Conservation (phyloP, 2,329 filamentous ascomycete genomes). For the Cordyceps militaris region DNA sequence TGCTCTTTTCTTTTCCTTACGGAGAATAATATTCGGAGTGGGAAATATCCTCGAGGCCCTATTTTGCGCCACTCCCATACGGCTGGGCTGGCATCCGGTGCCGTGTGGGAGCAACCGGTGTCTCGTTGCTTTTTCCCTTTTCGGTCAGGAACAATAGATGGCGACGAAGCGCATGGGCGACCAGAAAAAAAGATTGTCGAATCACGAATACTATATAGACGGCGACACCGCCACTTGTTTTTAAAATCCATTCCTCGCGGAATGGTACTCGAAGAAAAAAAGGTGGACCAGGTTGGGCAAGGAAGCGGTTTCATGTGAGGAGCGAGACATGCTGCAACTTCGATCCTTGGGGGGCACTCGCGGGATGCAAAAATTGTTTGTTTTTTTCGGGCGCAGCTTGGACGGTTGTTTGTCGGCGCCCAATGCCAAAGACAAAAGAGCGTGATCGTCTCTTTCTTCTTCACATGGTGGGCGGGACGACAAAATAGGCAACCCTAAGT, state of each 20-base stretch:
- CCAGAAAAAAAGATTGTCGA: background rate
- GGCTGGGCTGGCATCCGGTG: conserved; percentile 2
- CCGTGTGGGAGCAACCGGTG: background rate
- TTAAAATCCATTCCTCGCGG: conserved; percentile 13
- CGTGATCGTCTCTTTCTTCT: background rate
- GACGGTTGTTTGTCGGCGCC: background rate
- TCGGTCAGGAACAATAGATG: conserved; percentile 1
- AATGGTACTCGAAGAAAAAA: conserved; percentile 11
- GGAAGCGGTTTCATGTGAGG: conserved; percentile 3
- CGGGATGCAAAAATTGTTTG: background rate
- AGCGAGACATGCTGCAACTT: background rate
- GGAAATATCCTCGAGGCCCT: background rate
- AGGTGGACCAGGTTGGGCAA: conserved; percentile 1
- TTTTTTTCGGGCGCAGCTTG: background rate
- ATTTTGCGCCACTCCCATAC: background rate
- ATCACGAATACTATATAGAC: conserved; percentile 11
- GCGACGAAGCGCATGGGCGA: conserved; percentile 6
- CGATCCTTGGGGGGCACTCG: background rate
- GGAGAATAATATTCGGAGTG: background rate
- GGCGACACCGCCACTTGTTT: conserved; percentile 12
- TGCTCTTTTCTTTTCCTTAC: background rate
- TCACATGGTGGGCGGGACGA: conserved; percentile 2
- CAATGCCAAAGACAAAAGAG: background rate
- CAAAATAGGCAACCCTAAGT: conserved; percentile 1
- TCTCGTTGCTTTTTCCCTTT: background rate